Percentiles rank a stretch among this genome's conserved stretches.
phyloP scores from a whole-genome alignment of 768 basidiomycete species.

The Tulasnella sp. region DNA sequence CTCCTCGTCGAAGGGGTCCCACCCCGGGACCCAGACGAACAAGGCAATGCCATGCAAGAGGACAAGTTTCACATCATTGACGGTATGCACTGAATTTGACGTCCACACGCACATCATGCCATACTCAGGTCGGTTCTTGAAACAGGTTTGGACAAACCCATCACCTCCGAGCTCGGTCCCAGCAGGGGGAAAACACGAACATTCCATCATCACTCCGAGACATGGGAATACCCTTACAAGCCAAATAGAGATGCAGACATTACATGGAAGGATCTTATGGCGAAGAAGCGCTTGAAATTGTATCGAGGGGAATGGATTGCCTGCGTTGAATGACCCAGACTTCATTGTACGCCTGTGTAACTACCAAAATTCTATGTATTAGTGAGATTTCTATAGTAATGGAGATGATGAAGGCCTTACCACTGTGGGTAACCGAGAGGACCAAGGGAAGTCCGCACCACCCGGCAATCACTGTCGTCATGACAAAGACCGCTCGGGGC shows the following conservation, averaged over 20 bases:
- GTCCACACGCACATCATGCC: not conserved
- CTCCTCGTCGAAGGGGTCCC: not conserved
- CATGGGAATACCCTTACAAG: not conserved
- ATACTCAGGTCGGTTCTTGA: not conserved
- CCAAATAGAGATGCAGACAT: not conserved
- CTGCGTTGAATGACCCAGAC: constrained; percentile 1
- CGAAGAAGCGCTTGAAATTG: not conserved
- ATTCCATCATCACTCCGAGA: not conserved
- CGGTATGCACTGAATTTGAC: not conserved
- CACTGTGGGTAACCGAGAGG: not conserved
- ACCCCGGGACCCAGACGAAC: not conserved
- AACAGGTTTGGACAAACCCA: not conserved
- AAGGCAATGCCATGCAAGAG: not conserved
- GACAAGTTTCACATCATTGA: not conserved
- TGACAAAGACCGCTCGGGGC: not conserved
- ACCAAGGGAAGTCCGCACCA: not conserved
- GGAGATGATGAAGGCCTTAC: not conserved
- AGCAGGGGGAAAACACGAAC: not conserved
- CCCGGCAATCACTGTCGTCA: not conserved
- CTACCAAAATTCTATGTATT: not conserved
- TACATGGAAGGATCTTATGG: not conserved
- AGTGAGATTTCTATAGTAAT: not conserved
- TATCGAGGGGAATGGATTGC: not conserved
- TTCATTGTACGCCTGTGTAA: not conserved
- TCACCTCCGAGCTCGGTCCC: not conserved